A percentile compares a stretch with the other conserved stretches of the same genome.
Evolutionary conservation across 495 filamentous ascomycete species (phyloP).

Genomic region (Apodospora peruviana): DNA sequence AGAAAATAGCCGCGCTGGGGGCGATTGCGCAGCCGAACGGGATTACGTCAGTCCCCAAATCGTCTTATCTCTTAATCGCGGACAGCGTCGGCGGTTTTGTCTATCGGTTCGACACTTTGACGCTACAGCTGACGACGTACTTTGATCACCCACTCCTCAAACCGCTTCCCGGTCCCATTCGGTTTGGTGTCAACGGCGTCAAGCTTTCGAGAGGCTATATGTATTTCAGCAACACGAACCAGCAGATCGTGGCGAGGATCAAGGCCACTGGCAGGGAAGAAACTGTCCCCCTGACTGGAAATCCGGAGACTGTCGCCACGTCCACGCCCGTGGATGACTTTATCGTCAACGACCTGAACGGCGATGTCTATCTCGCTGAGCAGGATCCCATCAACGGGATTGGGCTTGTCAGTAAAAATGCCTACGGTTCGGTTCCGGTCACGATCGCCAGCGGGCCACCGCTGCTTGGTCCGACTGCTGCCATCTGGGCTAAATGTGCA

Average conservation of each 20-base stretch:
- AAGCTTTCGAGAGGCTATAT: not conserved
- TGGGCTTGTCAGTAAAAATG: not conserved
- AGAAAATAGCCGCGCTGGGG: not conserved
- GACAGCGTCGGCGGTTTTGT: not conserved
- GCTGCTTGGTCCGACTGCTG: not conserved
- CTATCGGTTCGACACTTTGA: not conserved
- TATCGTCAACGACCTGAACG: not conserved
- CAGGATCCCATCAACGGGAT: not conserved
- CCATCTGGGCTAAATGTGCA: not conserved
- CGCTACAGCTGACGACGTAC: not conserved
- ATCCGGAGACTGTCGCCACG: not conserved
- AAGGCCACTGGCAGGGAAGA: not conserved
- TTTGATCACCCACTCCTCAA: not conserved
- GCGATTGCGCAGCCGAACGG: not conserved
- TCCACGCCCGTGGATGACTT: not conserved
- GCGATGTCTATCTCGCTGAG: not conserved
- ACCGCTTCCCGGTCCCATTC: not conserved
- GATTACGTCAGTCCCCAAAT: not conserved
- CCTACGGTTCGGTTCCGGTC: not conserved
- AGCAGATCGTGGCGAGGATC: not conserved
- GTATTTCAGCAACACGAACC: not conserved
- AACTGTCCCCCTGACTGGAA: not conserved
- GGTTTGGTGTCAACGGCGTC: not conserved
- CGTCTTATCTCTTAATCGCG: not conserved
- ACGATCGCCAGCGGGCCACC: not conserved